Percentiles rank a stretch among this genome's conserved stretches.
Conservation (phyloP, 2,329 filamentous ascomycete genomes). For the Fusarium sp. region DNA sequence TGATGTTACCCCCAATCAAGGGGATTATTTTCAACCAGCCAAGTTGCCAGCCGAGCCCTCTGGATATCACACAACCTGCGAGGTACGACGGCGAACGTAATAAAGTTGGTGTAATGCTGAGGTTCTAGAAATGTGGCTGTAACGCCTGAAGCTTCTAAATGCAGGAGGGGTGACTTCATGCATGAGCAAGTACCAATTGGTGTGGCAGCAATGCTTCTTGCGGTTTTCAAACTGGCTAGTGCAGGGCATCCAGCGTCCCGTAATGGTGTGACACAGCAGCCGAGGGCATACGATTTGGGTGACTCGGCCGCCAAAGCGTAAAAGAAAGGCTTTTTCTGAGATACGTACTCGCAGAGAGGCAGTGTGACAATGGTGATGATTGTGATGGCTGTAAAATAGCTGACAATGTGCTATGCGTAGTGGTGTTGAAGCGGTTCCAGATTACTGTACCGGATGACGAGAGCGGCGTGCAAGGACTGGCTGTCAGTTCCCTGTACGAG, state of each 20-base stretch:
- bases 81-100: conserved; percentile 13
- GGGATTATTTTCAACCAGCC: conserved; percentile 14
- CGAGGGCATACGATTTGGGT: conserved; percentile 12
- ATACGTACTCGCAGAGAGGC: conserved; percentile 2
- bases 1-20: conserved; percentile 16
- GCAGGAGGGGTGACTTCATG: conserved; percentile 24
- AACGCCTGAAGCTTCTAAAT: conserved; percentile 24
- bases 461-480: conserved; percentile 41
- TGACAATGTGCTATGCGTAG: conserved; percentile 11
- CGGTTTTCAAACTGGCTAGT: conserved; percentile 18
- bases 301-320: background rate
- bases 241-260: conserved; percentile 11
- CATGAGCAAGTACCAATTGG: conserved; percentile 22
- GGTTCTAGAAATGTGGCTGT: conserved; percentile 40
- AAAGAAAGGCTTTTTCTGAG: background rate
- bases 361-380: conserved; percentile 22
- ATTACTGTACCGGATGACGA: conserved; percentile 38
- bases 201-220: conserved; percentile 5
- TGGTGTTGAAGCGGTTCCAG: conserved; percentile 39
- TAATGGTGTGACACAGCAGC: conserved; percentile 31
- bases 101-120: conserved; percentile 13
- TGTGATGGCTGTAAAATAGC: conserved; percentile 27
- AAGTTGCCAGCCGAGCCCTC: conserved; percentile 10
- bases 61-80: conserved; percentile 9
- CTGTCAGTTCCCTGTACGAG: conserved; percentile 19